Evolutionary conservation across 257 asterid species (phyloP).

Genomic region (Jasminum sambac): DNA sequence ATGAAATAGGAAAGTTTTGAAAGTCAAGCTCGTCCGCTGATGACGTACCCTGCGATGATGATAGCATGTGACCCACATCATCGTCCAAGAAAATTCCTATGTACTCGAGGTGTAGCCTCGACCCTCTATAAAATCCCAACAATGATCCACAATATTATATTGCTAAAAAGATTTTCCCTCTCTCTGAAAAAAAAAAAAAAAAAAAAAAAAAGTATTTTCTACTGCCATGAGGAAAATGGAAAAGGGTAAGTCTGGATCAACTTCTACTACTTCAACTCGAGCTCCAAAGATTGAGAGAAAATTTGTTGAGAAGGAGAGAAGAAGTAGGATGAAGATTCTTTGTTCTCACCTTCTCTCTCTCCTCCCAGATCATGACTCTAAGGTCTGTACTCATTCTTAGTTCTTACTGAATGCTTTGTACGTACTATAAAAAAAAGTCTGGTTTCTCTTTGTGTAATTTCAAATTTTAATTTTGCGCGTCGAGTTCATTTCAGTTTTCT

Average conservation of each 20-base stretch:
- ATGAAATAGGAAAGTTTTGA: too few species aligned
- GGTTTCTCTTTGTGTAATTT: too few species aligned
- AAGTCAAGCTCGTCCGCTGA: too few species aligned
- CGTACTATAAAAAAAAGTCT: too few species aligned
- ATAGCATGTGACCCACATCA: too few species aligned
- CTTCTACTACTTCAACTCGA: neutral
- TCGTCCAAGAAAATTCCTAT: neutral
- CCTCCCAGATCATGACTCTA: constrained; percentile 25
- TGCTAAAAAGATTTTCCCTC: too few species aligned
- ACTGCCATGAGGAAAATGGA: neutral
- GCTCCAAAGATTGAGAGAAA: constrained; percentile 35
- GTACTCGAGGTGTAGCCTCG: neutral
- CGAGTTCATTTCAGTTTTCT: too few species aligned
- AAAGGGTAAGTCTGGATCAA: neutral
- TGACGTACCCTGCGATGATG: too few species aligned
- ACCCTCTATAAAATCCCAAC: neutral
- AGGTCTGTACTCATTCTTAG: constrained; percentile 22
- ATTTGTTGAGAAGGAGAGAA: constrained; percentile 35
- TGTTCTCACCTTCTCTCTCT: constrained; percentile 30
- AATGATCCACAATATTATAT: neutral
- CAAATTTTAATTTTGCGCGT: too few species aligned
- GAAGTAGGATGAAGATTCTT: constrained; percentile 31
- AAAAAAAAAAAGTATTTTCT: too few species aligned
- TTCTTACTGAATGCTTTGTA: too few species aligned
- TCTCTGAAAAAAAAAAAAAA: too few species aligned